Conservation (phyloP, 2,329 filamentous ascomycete species). For the Pseudogymnoascus sp. region DNA sequence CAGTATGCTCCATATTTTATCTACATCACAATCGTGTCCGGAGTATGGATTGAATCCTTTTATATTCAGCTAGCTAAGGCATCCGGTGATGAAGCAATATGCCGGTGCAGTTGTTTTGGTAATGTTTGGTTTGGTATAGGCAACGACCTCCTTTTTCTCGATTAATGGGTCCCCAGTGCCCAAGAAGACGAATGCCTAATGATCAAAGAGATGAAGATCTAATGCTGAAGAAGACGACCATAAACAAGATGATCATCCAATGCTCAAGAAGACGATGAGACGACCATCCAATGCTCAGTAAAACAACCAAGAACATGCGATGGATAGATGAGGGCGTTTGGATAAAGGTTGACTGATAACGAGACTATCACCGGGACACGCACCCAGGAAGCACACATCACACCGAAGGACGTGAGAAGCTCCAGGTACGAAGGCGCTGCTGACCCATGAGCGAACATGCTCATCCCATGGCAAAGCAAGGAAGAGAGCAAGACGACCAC, state of each 20-base stretch:
- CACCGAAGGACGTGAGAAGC: slow-evolving; percentile 25
- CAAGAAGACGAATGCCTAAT: background rate
- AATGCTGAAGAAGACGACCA: background rate
- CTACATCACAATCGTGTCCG: background rate
- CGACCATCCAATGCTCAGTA: background rate
- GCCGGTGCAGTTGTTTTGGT: background rate
- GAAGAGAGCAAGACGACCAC: background rate
- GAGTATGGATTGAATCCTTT: background rate
- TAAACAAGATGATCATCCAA: background rate
- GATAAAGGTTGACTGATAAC: slow-evolving; percentile 43
- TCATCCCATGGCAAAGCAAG: slow-evolving; percentile 7
- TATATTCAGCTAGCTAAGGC: background rate
- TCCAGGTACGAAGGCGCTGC: slow-evolving; percentile 21
- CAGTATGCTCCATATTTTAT: background rate
- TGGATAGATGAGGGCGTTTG: slow-evolving; percentile 89
- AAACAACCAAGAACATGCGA: slow-evolving; percentile 53
- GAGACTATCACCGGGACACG: slow-evolving; percentile 77
- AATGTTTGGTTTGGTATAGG: background rate
- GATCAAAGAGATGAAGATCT: background rate
- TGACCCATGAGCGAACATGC: slow-evolving; percentile 4
- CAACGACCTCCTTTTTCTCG: background rate
- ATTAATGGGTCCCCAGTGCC: background rate
- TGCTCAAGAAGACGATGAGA: background rate
- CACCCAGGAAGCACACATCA: slow-evolving; percentile 49
- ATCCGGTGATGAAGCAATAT: background rate